Base-by-base conservation (phyloP, 768 basidiomycete genomes). In the Lyophyllum semitale region DNA sequence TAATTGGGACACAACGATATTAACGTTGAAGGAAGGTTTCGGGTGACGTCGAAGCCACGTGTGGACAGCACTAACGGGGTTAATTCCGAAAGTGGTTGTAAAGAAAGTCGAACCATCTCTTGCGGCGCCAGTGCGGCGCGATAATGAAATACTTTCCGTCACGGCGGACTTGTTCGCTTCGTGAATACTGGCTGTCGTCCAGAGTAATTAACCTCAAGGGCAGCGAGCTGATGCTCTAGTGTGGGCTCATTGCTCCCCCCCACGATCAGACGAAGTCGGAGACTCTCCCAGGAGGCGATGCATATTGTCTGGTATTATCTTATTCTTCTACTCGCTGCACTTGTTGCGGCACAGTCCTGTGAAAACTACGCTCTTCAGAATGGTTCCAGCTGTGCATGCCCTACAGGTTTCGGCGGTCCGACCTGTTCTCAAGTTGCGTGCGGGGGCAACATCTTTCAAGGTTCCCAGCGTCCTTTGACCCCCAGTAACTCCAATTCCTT, bases 391-490 rank as follows among this genome's bases (percentile, higher is more conserved):
- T 95, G 94, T 66, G 69, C 78, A 22, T 97, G 95, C 68, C 93
- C 93, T 4, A 80, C 83, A 22, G 93, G 93, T 12, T 93, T 91
- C 64, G 89, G 89, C 11, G 91, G 89, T 7, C 51, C 81, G 25
- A 81, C 79, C 20, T 94, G 93, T 64, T 77, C 83, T 1, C 77
- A 81, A 53, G 83, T 89, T 0, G 84, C 79, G 1, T 97, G 95
- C 57, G 90, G 90, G 11, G 92, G 92, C 1, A 88, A 84, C 48
- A 83, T 96, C 41, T 93, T 89, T 66, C 84, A 93, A 63, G 89
- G 87, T 51, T 68, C 82, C 2, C 66, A 75, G 47, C 81, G 85
- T n/a, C 69, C 84, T 37, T 67, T 88, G 45, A 71, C 82, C 12
- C 65, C 79, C 17, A 53, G 67, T 17, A 29, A 41, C 27, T 67